Conservation (phyloP, 75 land plant species). For the Ceratopteris richardii region DNA sequence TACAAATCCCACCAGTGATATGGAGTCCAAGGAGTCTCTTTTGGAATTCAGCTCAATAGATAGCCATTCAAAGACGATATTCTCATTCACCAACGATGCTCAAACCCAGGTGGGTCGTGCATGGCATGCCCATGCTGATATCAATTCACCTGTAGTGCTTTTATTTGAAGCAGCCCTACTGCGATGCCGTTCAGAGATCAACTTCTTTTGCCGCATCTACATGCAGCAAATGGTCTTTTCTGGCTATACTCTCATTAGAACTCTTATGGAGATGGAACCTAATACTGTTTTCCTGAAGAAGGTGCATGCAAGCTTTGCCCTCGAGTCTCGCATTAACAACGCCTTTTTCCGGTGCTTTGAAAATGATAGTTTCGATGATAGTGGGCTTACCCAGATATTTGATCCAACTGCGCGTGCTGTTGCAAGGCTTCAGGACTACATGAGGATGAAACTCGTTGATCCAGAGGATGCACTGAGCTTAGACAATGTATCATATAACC, state of each 20-base stretch:
- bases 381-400: slow-evolving; percentile 22
- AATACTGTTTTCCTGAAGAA: neutral
- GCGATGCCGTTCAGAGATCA: neutral
- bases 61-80: neutral
- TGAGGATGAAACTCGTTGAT: slow-evolving; percentile 16
- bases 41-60: neutral
- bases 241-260: neutral
- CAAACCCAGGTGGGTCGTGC: neutral
- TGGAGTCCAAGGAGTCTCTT: neutral
- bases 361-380: slow-evolving; percentile 30
- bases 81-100: neutral
- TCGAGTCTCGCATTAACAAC: neutral
- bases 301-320: neutral
- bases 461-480: slow-evolving; percentile 17
- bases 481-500: slow-evolving; percentile 9
- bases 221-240: slow-evolving; percentile 1
- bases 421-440: slow-evolving; percentile 18
- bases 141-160: neutral
- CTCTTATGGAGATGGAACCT: neutral
- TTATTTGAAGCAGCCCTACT: neutral
- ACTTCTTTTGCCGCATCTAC: neutral
- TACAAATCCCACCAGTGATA: neutral
- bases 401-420: slow-evolving; percentile 15
- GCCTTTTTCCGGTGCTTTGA: slow-evolving; percentile 35
- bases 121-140: neutral